These are phyloP conservation scores for Suillus fuscotomentosus DNA, from an alignment of 768 basidiomycete species.

Conservation along the genomic window DNA sequence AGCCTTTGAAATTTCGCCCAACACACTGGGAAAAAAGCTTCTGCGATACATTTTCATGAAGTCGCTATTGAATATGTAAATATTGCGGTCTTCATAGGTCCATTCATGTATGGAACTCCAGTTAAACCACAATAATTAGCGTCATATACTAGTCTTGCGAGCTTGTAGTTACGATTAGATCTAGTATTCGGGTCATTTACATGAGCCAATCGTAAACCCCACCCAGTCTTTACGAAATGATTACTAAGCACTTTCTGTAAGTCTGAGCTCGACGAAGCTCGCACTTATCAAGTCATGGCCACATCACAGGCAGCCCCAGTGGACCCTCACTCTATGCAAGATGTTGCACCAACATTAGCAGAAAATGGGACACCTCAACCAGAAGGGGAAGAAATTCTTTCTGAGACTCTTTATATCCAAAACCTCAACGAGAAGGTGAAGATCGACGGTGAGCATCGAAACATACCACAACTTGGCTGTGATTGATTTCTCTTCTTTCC, in stretches of 20 bases:
- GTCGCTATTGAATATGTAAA: background rate
- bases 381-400: constrained; percentile 45
- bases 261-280: background rate
- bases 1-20: background rate
- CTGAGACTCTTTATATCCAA: constrained; percentile 93
- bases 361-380: constrained; percentile 16
- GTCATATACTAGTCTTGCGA: too few species aligned
- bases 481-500: constrained; percentile 9
- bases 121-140: background rate
- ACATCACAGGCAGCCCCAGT: constrained; percentile 34
- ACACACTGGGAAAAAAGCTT: background rate
- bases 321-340: constrained; percentile 27
- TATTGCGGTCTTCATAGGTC: background rate
- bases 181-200: background rate
- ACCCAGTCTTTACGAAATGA: background rate
- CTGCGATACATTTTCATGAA: background rate
- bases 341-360: constrained; percentile 16
- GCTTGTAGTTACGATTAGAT: background rate
- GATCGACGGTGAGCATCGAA: constrained; percentile 52
- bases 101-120: background rate
- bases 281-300: constrained; percentile 29
- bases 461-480: constrained; percentile 1
- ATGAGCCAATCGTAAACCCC: too few species aligned
- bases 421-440: constrained; percentile 96
- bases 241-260: background rate